These are phyloP conservation scores for Fusarium oxysporum DNA, from an alignment of 2,329 filamentous ascomycete genomes.

Conservation along the genomic window DNA sequence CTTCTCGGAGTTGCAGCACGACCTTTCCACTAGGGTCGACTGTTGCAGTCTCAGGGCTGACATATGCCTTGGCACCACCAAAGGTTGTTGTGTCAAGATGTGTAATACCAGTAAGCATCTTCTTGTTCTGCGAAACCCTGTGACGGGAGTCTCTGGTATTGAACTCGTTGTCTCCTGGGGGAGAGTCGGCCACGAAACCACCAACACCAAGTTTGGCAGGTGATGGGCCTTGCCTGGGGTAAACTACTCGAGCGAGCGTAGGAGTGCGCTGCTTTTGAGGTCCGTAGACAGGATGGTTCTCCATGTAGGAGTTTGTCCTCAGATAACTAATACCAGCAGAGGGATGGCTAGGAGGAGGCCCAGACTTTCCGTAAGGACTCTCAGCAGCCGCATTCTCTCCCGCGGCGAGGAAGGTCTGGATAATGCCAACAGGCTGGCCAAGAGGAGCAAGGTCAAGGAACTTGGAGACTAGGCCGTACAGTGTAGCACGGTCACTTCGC, in stretches of 20 bases:
- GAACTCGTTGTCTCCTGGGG: constrained; percentile 57
- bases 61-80: constrained; percentile 68
- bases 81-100: constrained; percentile 59
- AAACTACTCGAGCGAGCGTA: constrained; percentile 63
- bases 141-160: constrained; percentile 46
- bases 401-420: constrained; percentile 42
- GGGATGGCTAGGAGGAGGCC: constrained; percentile 71
- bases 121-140: constrained; percentile 35
- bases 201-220: constrained; percentile 64
- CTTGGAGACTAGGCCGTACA: constrained; percentile 67
- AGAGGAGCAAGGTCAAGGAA: constrained; percentile 73
- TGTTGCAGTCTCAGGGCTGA: constrained; percentile 57
- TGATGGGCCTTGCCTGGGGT: constrained; percentile 53
- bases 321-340: constrained; percentile 73
- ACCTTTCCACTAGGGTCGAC: constrained; percentile 65
- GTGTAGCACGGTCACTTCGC: constrained; percentile 61
- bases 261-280: constrained; percentile 64
- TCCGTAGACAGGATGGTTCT: constrained; percentile 72
- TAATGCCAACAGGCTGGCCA: constrained; percentile 47
- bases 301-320: constrained; percentile 64
- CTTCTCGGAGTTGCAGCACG: constrained; percentile 56
- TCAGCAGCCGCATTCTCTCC: constrained; percentile 44
- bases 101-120: constrained; percentile 51
- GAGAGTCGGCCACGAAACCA: constrained; percentile 63
- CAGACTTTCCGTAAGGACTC: constrained; percentile 62